Evolutionary conservation across 148 eudicot species (phyloP), one percentile per base, ranked within the genome.

Genomic region (Nyssa sinensis): DNA sequence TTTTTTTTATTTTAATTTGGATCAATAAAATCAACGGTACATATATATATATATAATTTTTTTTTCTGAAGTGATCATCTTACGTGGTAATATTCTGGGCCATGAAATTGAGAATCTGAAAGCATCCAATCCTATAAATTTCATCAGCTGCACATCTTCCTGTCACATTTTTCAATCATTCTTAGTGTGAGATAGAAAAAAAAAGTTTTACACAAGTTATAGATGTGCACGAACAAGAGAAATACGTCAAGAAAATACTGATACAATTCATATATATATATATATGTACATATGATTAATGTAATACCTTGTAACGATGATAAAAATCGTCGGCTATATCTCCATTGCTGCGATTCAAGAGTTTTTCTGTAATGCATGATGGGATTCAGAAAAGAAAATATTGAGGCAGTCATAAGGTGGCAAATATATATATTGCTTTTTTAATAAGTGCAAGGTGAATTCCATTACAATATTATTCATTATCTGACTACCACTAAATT

Each of bases 41-140:
- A 49, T 4, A 49, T 49, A 3, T 19, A 49, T 14, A n/a, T n/a
- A n/a, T n/a, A n/a, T n/a, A n/a, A n/a, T n/a, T 49, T 17, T 19
- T 27, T 14, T 24, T 25, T 29, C 3, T 11, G 23, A 28, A 49
- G 23, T 25, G n/a, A n/a, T 47, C 59, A 60, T 39, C 75, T 70
- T 70, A 77, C 80, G 27, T 13, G 80, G 80, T 25, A 77, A 63
- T 31, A 77, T 16, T 53, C 80, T 65, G 25, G 75, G n/a, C 80
- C 80, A 77, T 24, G 71, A 70, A 59, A 77, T 63, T 7, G 80
- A 77, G 24, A 77, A 71, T 33, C 80, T 70, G 57, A 70, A 77
- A 34, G 35, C 64, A 33, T 77, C 53, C 39, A 77, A 34, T 27
- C 80, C 80, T 0, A 70, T 32, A 23, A 32, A 28, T 41, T 77